phyloP scores from a whole-genome alignment of 129 eudicot genomes.

The Escallonia herrerae region DNA sequence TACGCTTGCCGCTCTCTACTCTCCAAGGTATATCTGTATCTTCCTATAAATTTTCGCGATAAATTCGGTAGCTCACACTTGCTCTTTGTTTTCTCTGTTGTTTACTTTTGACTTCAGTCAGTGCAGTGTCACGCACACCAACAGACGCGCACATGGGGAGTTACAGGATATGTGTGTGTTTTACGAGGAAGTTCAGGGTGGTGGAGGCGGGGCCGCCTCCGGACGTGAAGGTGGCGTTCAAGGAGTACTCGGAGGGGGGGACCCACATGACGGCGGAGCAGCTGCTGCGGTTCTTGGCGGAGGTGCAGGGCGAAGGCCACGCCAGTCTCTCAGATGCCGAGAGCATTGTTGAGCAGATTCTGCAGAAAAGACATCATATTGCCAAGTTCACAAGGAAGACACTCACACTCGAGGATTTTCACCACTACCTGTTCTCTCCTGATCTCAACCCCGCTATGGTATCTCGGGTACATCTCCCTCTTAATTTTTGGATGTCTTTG shows the following conservation, averaged over 20 bases:
- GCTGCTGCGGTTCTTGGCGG: constrained; percentile 46
- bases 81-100: not conserved
- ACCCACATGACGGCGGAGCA: constrained; percentile 65
- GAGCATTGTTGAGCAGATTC: constrained; percentile 46
- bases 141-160: constrained; percentile 42
- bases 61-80: not conserved
- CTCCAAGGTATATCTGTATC: constrained; percentile 6
- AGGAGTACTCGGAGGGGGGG: constrained; percentile 46
- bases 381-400: constrained; percentile 45
- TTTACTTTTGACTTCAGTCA: too few relatives aligned
- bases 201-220: constrained; percentile 59
- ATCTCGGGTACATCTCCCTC: constrained; percentile 34
- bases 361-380: constrained; percentile 47
- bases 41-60: not conserved
- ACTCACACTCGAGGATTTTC: constrained; percentile 72
- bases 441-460: constrained; percentile 72
- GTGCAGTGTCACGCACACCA: too few relatives aligned
- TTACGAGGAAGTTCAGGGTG: constrained; percentile 55
- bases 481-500: not conserved
- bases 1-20: constrained; percentile 12
- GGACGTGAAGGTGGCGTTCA: constrained; percentile 52
- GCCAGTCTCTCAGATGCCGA: constrained; percentile 35
- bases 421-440: constrained; percentile 51
- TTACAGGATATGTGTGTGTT: constrained; percentile 74
- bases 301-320: constrained; percentile 40